phyloP scores from a whole-genome alignment of 2,329 filamentous ascomycete species.

The Zasmidium angulare region DNA sequence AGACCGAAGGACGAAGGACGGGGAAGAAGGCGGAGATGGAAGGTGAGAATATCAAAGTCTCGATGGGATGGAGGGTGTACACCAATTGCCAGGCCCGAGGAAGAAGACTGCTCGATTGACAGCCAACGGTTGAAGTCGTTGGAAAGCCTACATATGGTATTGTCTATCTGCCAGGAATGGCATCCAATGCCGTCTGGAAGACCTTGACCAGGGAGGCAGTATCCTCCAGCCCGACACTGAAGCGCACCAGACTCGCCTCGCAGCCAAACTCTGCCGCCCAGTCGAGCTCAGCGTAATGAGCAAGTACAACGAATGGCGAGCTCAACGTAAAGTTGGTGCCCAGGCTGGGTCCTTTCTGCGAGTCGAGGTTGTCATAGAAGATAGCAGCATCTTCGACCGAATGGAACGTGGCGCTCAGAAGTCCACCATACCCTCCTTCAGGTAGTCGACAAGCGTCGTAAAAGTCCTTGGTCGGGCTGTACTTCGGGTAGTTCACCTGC shows the following conservation, averaged over 20 bases:
- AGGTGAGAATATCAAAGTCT: not conserved
- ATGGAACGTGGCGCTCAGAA: slow-evolving; percentile 82
- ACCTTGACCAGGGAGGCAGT: slow-evolving; percentile 61
- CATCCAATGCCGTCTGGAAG: slow-evolving; percentile 70
- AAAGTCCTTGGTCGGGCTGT: slow-evolving; percentile 63
- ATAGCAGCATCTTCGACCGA: slow-evolving; percentile 67
- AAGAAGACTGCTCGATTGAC: too few species aligned
- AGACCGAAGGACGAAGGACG: slow-evolving; percentile 50
- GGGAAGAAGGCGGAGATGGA: not conserved
- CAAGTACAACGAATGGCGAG: slow-evolving; percentile 86
- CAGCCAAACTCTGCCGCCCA: slow-evolving; percentile 85
- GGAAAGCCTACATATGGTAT: not conserved
- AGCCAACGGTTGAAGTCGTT: too few species aligned
- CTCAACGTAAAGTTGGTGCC: slow-evolving; percentile 94
- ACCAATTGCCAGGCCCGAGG: not conserved
- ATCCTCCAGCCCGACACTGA: slow-evolving; percentile 90
- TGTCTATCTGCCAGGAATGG: slow-evolving; percentile 36
- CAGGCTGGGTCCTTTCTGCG: slow-evolving; percentile 88
- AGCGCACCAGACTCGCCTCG: slow-evolving; percentile 73
- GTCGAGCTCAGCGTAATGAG: slow-evolving; percentile 88
- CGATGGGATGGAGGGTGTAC: not conserved
- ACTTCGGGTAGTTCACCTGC: slow-evolving; percentile 83
- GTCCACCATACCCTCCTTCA: slow-evolving; percentile 74
- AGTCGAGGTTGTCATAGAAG: slow-evolving; percentile 84
- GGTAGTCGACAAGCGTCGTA: slow-evolving; percentile 78